Conservation (phyloP, 2,329 filamentous ascomycete genomes). For the Hymenoscyphus albidus region DNA sequence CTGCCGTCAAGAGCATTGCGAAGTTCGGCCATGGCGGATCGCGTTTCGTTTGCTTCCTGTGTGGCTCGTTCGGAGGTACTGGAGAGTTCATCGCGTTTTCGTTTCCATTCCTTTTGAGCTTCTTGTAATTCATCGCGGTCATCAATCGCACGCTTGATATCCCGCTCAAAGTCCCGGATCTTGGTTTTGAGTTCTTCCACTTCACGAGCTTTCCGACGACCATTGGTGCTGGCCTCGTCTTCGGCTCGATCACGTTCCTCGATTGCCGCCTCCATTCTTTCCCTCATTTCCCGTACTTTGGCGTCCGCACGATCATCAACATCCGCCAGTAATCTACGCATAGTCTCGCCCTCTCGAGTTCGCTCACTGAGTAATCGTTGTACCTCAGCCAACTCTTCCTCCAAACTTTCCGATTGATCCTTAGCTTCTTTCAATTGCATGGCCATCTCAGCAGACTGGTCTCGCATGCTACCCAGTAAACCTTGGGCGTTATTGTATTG, state of each 20-base stretch:
- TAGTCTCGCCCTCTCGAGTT: constrained; percentile 88
- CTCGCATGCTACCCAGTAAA: constrained; percentile 85
- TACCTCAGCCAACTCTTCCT: constrained; percentile 87
- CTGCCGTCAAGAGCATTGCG: constrained; percentile 80
- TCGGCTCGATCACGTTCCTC: constrained; percentile 92
- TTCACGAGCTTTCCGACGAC: constrained; percentile 73
- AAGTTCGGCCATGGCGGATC: constrained; percentile 71
- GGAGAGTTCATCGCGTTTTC: constrained; percentile 73
- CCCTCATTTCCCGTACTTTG: constrained; percentile 83
- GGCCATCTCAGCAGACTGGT: constrained; percentile 82
- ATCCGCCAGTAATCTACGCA: constrained; percentile 83
- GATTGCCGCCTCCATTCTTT: constrained; percentile 82
- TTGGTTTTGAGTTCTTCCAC: constrained; percentile 79
- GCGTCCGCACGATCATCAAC: constrained; percentile 78
- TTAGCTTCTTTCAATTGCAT: constrained; percentile 89
- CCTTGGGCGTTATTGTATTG: constrained; percentile 84
- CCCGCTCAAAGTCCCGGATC: constrained; percentile 76
- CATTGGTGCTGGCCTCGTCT: constrained; percentile 78
- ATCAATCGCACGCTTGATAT: constrained; percentile 64
- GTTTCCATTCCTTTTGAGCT: constrained; percentile 69
- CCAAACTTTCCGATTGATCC: constrained; percentile 75
- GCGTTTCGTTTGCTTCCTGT: constrained; percentile 72
- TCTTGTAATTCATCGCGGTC: constrained; percentile 76
- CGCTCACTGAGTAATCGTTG: constrained; percentile 83
- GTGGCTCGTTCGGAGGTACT: constrained; percentile 62